Percentiles rank a stretch among this genome's conserved stretches.
phyloP scores from a whole-genome alignment of 257 asterid genomes.

The Knoxia roxburghii region DNA sequence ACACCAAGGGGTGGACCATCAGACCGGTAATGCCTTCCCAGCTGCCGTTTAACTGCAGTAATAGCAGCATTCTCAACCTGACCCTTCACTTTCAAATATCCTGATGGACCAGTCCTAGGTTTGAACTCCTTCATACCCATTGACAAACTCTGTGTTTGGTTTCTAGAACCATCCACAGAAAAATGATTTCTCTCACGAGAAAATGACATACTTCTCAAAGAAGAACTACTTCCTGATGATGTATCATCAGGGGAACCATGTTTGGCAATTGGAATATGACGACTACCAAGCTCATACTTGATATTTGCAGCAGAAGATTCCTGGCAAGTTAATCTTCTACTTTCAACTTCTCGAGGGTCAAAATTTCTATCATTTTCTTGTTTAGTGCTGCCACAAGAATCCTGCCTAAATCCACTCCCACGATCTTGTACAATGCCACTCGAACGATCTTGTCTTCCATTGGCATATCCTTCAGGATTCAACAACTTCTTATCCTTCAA shows the following conservation, averaged over 20 bases:
- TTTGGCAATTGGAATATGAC: conserved; percentile 37
- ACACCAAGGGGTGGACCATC: conserved; percentile 93
- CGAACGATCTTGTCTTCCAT: conserved; percentile 63
- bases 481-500: conserved; percentile 69
- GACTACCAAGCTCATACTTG: conserved; percentile 45
- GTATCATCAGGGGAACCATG: conserved; percentile 40
- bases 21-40: conserved; percentile 62
- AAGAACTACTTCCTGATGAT: conserved; percentile 73
- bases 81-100: conserved; percentile 88
- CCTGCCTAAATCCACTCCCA: conserved; percentile 85
- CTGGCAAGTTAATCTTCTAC: conserved; percentile 45
- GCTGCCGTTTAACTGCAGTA: conserved; percentile 82
- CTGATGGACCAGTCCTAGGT: conserved; percentile 78
- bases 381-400: conserved; percentile 96
- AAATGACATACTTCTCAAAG: conserved; percentile 39
- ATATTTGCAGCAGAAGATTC: conserved; percentile 52
- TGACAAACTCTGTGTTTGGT: conserved; percentile 39
- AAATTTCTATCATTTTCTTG: conserved; percentile 48
- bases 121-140: conserved; percentile 36
- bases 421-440: conserved; percentile 73
- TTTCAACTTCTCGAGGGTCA: conserved; percentile 74
- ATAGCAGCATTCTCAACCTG: conserved; percentile 70
- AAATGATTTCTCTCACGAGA: conserved; percentile 36
- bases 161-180: conserved; percentile 40
- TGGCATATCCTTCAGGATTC: conserved; percentile 38